These are phyloP conservation scores for Albatrellus ellisii DNA, from an alignment of 768 basidiomycete species.

Conservation along the genomic window DNA sequence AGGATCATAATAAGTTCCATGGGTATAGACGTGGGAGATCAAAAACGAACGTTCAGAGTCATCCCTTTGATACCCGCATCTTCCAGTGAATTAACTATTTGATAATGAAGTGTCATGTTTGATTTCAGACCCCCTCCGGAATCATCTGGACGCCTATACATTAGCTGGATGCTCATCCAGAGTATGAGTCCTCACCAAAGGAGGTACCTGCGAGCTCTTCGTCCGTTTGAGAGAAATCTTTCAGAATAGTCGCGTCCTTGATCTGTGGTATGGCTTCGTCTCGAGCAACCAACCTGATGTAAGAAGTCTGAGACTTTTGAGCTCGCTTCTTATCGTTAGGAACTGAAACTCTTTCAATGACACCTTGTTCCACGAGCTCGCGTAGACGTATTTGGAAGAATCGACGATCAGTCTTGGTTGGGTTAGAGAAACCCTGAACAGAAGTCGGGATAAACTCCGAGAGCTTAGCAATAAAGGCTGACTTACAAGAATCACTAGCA, in stretches of 20 bases:
- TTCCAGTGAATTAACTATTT: slow-evolving; percentile 63
- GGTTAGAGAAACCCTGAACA: slow-evolving; percentile 58
- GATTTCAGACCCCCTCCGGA: slow-evolving; percentile 26
- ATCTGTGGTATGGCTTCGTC: slow-evolving; percentile 18
- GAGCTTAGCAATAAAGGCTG: neutral
- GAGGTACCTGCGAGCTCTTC: neutral
- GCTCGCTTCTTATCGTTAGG: slow-evolving; percentile 39
- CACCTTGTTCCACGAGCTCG: slow-evolving; percentile 57
- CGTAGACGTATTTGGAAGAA: slow-evolving; percentile 68
- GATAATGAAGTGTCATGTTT: slow-evolving; percentile 63
- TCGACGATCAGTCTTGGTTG: slow-evolving; percentile 66
- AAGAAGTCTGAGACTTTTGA: slow-evolving; percentile 36
- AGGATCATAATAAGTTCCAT: neutral
- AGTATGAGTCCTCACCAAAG: slow-evolving; percentile 23
- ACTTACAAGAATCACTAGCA: slow-evolving; percentile 66
- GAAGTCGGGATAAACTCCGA: neutral
- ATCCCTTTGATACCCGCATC: slow-evolving; percentile 54
- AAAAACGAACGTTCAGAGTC: slow-evolving; percentile 48
- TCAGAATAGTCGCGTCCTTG: neutral
- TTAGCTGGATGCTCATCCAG: slow-evolving; percentile 4
- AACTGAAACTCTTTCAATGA: slow-evolving; percentile 65
- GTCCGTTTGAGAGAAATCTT: no score
- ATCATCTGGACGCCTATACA: neutral
- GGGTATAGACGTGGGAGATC: neutral
- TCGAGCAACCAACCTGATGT: slow-evolving; percentile 48